A percentile compares a stretch with the other conserved stretches of the same genome.
Conservation (phyloP, 2,329 filamentous ascomycete genomes). For the Leptoxyphium fumago region DNA sequence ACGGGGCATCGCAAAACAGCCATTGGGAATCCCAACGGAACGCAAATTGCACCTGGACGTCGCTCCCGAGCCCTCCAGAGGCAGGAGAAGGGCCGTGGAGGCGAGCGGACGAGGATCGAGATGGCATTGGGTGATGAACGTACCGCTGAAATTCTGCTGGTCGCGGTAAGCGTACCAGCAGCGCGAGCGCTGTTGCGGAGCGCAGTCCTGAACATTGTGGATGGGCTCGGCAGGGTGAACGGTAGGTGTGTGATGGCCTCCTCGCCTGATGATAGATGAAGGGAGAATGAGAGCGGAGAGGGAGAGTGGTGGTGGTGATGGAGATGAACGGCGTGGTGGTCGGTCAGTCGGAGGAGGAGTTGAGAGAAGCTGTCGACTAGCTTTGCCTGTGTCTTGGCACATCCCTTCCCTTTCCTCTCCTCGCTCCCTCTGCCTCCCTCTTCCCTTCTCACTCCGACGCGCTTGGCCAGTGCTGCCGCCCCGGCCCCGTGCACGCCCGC, state of each 20-base stretch:
- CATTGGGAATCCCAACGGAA: slow-evolving; percentile 19
- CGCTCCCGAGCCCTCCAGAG: too few relatives aligned
- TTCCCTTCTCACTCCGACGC: neutral
- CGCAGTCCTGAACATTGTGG: slow-evolving; percentile 94
- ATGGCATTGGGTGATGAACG: slow-evolving; percentile 39
- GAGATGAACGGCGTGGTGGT: neutral
- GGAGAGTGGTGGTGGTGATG: slow-evolving; percentile 8
- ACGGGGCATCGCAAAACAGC: slow-evolving; percentile 21
- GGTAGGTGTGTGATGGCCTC: slow-evolving; percentile 11
- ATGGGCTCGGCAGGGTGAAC: slow-evolving; percentile 27
- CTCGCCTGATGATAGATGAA: slow-evolving; percentile 15
- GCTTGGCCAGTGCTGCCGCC: too few relatives aligned
- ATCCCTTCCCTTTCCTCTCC: neutral
- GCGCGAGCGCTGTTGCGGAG: slow-evolving; percentile 92
- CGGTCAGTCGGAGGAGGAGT: neutral
- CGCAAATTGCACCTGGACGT: slow-evolving; percentile 19
- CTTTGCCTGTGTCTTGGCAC: neutral
- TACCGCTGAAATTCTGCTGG: slow-evolving; percentile 86
- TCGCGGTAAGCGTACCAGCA: slow-evolving; percentile 84
- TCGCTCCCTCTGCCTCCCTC: neutral
- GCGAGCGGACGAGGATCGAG: slow-evolving; percentile 2
- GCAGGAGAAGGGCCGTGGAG: slow-evolving; percentile 14
- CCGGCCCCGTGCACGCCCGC: too few relatives aligned
- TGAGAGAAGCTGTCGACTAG: neutral
- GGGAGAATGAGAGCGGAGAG: slow-evolving; percentile 7